A percentile compares a stretch with the other conserved stretches of the same genome.
These are phyloP conservation scores for Cotoneaster glaucophyllus DNA, from an alignment of 306 rosid species.

Conservation along the genomic window DNA sequence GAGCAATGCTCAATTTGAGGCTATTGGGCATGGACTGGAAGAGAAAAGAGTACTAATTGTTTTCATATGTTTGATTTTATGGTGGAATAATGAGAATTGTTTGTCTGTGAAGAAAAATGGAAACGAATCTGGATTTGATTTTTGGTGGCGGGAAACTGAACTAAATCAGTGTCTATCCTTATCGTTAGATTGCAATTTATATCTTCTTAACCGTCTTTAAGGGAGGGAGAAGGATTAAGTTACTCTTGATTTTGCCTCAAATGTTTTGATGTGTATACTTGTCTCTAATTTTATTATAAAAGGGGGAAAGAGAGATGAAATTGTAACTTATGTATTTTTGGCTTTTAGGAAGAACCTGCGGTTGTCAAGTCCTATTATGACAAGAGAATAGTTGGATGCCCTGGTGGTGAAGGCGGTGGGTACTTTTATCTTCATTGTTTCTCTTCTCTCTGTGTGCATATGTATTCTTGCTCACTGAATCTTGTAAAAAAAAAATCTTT, in stretches of 20 bases:
- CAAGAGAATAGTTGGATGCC: constrained; percentile 92
- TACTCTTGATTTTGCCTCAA: background rate
- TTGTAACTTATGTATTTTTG: constrained; percentile 2
- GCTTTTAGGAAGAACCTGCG: constrained; percentile 70
- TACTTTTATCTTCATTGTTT: constrained; percentile 17
- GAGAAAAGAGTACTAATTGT: background rate
- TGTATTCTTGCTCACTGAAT: constrained; percentile 6
- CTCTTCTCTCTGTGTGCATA: background rate
- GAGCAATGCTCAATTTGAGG: background rate
- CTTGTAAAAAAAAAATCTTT: background rate
- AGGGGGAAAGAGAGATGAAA: background rate
- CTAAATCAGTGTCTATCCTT: background rate
- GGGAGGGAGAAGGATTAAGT: background rate
- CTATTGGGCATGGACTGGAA: background rate
- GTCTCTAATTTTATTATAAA: background rate
- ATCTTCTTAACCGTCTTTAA: background rate
- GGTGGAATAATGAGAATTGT: background rate
- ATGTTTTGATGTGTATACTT: constrained; percentile 3
- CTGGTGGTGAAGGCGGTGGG: constrained; percentile 95
- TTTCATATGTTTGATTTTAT: background rate
- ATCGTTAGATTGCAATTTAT: background rate
- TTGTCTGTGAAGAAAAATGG: background rate
- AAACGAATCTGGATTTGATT: background rate
- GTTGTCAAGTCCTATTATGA: constrained; percentile 70
- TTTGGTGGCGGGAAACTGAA: background rate